phyloP scores from a whole-genome alignment of 192 early-diverging fungal species.

The Coemansia sp. region DNA sequence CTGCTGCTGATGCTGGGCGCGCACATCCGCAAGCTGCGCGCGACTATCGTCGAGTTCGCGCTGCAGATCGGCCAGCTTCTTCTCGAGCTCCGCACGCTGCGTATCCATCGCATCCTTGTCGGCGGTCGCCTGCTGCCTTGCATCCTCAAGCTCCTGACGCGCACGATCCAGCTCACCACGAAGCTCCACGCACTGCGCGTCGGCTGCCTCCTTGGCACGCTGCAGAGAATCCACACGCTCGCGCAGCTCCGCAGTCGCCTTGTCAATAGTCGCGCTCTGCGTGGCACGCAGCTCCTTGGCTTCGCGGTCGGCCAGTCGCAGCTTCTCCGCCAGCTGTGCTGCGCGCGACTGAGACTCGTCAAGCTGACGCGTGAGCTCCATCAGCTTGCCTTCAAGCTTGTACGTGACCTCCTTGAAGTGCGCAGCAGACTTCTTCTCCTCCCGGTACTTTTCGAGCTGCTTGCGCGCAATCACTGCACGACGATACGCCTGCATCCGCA shows the following conservation, averaged over 20 bases:
- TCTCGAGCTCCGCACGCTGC: conserved; percentile 30
- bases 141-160: conserved; percentile 30
- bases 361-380: conserved; percentile 86
- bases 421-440: conserved; percentile 84
- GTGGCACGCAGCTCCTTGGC: conserved; percentile 12
- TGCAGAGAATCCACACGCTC: conserved; percentile 27
- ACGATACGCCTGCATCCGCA: conserved; percentile 79
- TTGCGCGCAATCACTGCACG: conserved; percentile 73
- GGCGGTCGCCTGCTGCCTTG: conserved; percentile 15
- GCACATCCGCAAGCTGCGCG: conserved; percentile 36
- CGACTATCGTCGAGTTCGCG: conserved; percentile 28
- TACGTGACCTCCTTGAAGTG: conserved; percentile 95
- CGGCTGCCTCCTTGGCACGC: conserved; percentile 28
- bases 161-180: conserved; percentile 22
- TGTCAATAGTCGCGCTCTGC: conserved; percentile 11
- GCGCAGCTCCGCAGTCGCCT: conserved; percentile 21
- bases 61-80: conserved; percentile 46
- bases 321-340: conserved; percentile 59
- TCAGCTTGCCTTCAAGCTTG: conserved; percentile 93
- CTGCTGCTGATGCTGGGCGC: conserved; percentile 48
- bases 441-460: conserved; percentile 68
- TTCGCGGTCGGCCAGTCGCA: conserved; percentile 37
- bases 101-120: conserved; percentile 8
- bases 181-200: conserved; percentile 29
- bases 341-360: conserved; percentile 65